Conservation (phyloP, 768 basidiomycete genomes). For the Mycena haematopus region DNA sequence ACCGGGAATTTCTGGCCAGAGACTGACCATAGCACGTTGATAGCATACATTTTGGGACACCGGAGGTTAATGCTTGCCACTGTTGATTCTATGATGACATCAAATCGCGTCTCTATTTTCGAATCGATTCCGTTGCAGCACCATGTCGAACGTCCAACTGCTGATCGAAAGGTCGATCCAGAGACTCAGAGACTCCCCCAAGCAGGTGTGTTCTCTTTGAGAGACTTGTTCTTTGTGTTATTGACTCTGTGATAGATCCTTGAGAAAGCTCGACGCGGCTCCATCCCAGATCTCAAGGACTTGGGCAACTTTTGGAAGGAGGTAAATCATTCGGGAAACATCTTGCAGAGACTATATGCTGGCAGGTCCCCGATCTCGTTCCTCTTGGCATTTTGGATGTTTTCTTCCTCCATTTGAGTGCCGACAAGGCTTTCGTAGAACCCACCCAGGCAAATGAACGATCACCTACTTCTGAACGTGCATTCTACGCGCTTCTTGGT, state of each 20-base stretch:
- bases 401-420: slow-evolving; percentile 39
- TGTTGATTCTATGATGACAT: background rate
- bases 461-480: slow-evolving; percentile 34
- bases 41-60: background rate
- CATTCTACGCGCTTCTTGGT: slow-evolving; percentile 42
- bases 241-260: slow-evolving; percentile 1
- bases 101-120: background rate
- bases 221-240: background rate
- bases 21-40: too few species aligned
- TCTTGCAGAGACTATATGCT: slow-evolving; percentile 1
- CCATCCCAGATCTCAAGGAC: slow-evolving; percentile 19
- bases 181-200: slow-evolving; percentile 1
- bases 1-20: too few species aligned
- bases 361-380: slow-evolving; percentile 24
- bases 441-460: slow-evolving; percentile 21
- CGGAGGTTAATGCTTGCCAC: background rate
- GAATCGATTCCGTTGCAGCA: background rate
- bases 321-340: slow-evolving; percentile 12
- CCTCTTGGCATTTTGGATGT: slow-evolving; percentile 35
- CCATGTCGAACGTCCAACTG: slow-evolving; percentile 4
- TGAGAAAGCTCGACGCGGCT: slow-evolving; percentile 12
- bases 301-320: slow-evolving; percentile 38
- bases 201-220: background rate
- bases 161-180: slow-evolving; percentile 1
- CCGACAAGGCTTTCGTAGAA: slow-evolving; percentile 28